These are phyloP conservation scores for Neonectria coccinea DNA, from an alignment of 2,329 filamentous ascomycete genomes.

Conservation along the genomic window DNA sequence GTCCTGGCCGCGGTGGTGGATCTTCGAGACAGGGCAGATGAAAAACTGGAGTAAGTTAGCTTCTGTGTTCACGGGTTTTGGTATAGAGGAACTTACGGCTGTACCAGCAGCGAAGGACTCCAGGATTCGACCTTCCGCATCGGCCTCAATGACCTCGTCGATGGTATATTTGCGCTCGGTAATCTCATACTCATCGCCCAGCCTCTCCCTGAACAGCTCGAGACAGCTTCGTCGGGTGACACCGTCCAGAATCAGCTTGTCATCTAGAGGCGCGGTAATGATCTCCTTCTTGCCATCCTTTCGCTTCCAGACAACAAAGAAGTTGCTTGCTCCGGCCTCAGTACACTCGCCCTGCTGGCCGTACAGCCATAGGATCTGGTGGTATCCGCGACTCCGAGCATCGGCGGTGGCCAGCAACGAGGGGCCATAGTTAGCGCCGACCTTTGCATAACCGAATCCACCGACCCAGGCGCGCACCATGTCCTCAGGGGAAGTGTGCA, in stretches of 20 bases:
- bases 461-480: slow-evolving; percentile 93
- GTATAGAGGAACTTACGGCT: slow-evolving; percentile 68
- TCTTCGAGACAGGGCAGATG: slow-evolving; percentile 74
- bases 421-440: slow-evolving; percentile 94
- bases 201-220: slow-evolving; percentile 74
- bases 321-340: slow-evolving; percentile 92
- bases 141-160: slow-evolving; percentile 77
- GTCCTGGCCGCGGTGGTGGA: slow-evolving; percentile 75
- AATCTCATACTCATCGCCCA: slow-evolving; percentile 72
- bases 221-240: slow-evolving; percentile 87
- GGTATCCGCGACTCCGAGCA: slow-evolving; percentile 78
- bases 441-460: slow-evolving; percentile 91
- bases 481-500: slow-evolving; percentile 83
- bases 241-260: slow-evolving; percentile 86
- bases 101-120: slow-evolving; percentile 91
- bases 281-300: slow-evolving; percentile 69
- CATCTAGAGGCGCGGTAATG: slow-evolving; percentile 85
- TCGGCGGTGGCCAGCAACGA: slow-evolving; percentile 81
- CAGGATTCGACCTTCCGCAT: slow-evolving; percentile 79
- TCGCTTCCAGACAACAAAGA: slow-evolving; percentile 83
- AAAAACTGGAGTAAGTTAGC: slow-evolving; percentile 67
- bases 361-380: slow-evolving; percentile 96
- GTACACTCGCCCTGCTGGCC: slow-evolving; percentile 82
- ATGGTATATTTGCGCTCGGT: slow-evolving; percentile 89
- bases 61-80: neutral